These are phyloP conservation scores for Sarocladium oryzae DNA, from an alignment of 2,329 filamentous ascomycete species.

Conservation along the genomic window DNA sequence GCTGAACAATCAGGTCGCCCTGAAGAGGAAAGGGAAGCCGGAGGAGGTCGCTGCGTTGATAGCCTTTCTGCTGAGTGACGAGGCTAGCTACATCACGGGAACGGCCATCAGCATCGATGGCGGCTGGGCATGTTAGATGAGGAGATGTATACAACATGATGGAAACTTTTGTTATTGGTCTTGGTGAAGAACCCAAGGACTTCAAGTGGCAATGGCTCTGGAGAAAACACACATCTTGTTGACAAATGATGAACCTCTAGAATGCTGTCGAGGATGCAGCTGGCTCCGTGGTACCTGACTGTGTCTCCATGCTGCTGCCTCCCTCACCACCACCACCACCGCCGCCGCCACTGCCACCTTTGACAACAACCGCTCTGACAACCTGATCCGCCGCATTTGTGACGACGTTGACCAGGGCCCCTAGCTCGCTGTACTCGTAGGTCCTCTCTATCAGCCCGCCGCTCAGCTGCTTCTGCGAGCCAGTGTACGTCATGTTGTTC, in stretches of 20 bases:
- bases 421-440: conserved; percentile 7
- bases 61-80: conserved; percentile 23
- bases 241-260: not conserved
- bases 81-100: conserved; percentile 21
- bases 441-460: not conserved
- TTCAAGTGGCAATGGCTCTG: too few species aligned
- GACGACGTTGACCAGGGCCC: conserved; percentile 7
- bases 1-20: conserved; percentile 13
- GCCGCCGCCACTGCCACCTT: conserved; percentile 6
- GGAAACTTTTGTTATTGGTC: too few species aligned
- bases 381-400: conserved; percentile 4
- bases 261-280: conserved; percentile 2
- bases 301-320: not conserved
- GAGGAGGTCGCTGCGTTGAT: conserved; percentile 21
- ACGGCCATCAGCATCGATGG: conserved; percentile 20
- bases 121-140: conserved; percentile 20
- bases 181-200: too few species aligned
- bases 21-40: conserved; percentile 18
- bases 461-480: conserved; percentile 12
- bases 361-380: not conserved
- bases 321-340: not conserved
- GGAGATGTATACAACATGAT: too few species aligned
- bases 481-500: conserved; percentile 50
- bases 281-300: not conserved
- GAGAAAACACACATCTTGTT: not conserved